A percentile compares a stretch with the other conserved stretches of the same genome.
These are phyloP conservation scores for Phyllosticta citriasiana DNA, from an alignment of 2,329 filamentous ascomycete genomes.

Conservation along the genomic window DNA sequence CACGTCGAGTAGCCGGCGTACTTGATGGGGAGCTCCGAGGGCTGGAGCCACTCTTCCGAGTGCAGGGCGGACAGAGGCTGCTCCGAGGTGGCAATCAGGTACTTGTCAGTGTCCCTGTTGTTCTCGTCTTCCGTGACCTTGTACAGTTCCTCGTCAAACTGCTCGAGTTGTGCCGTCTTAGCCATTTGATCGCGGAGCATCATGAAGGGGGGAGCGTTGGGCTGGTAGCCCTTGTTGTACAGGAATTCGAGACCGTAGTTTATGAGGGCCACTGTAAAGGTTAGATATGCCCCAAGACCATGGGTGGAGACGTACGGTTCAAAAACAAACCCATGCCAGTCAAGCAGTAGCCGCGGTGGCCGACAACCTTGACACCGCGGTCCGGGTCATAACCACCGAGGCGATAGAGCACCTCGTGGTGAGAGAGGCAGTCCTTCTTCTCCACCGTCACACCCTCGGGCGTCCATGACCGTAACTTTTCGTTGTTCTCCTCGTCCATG, in stretches of 20 bases:
- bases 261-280: conserved; percentile 59
- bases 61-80: conserved; percentile 92
- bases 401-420: conserved; percentile 85
- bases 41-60: conserved; percentile 83
- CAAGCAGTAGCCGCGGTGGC: conserved; percentile 89
- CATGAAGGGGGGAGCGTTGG: conserved; percentile 70
- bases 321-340: conserved; percentile 82
- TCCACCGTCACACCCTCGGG: conserved; percentile 65
- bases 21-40: conserved; percentile 80
- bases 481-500: conserved; percentile 84
- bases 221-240: conserved; percentile 66
- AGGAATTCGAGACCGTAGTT: conserved; percentile 94
- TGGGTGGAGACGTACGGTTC: conserved; percentile 36
- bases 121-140: conserved; percentile 82
- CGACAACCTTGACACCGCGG: conserved; percentile 81
- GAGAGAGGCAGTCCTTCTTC: conserved; percentile 71
- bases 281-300: background rate
- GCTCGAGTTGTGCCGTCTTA: conserved; percentile 92
- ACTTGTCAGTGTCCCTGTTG: conserved; percentile 72
- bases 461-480: conserved; percentile 64
- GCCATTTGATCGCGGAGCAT: conserved; percentile 95
- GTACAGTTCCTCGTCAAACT: conserved; percentile 97
- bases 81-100: conserved; percentile 74
- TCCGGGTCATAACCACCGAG: conserved; percentile 90
- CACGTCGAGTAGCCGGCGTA: conserved; percentile 83